Evolutionary conservation across 352 stramenopile species (phyloP).

Genomic region (Globisporangium iwayamae): DNA sequence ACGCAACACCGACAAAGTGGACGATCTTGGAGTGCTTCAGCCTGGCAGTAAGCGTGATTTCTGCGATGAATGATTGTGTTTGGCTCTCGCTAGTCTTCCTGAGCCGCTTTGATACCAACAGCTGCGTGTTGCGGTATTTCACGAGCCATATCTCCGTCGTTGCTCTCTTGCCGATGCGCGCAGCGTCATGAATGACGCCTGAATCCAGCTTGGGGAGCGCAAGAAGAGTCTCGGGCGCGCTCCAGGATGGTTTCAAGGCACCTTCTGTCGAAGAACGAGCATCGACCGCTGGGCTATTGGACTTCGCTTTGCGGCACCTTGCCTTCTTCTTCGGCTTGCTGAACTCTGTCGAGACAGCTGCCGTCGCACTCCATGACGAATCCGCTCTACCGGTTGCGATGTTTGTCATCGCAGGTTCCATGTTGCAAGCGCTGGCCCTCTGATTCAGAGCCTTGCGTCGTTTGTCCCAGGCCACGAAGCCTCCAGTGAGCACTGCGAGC

Average conservation of each 20-base stretch:
- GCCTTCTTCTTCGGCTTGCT: neutral
- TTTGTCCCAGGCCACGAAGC: neutral
- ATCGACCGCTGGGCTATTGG: no score
- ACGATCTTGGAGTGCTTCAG: neutral
- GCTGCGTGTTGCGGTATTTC: neutral
- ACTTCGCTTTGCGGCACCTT: neutral
- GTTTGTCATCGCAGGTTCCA: neutral
- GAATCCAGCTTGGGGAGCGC: neutral
- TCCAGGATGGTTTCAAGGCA: neutral
- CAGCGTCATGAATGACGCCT: neutral
- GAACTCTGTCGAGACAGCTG: neutral
- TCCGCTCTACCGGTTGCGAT: neutral
- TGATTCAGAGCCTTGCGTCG: neutral
- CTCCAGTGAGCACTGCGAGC: neutral
- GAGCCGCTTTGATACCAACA: conserved; percentile 11
- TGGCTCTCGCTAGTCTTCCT: neutral
- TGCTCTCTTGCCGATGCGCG: conserved; percentile 1
- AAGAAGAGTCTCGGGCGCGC: neutral
- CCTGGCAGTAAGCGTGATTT: neutral
- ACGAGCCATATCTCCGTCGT: conserved; percentile 12
- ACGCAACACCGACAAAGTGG: neutral
- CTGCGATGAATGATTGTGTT: neutral
- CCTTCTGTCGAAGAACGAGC: no score
- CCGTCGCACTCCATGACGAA: no score
- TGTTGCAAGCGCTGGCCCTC: neutral